Base-by-base conservation (phyloP, 1,284 basidiomycete species). In the Golubevia sp. region DNA sequence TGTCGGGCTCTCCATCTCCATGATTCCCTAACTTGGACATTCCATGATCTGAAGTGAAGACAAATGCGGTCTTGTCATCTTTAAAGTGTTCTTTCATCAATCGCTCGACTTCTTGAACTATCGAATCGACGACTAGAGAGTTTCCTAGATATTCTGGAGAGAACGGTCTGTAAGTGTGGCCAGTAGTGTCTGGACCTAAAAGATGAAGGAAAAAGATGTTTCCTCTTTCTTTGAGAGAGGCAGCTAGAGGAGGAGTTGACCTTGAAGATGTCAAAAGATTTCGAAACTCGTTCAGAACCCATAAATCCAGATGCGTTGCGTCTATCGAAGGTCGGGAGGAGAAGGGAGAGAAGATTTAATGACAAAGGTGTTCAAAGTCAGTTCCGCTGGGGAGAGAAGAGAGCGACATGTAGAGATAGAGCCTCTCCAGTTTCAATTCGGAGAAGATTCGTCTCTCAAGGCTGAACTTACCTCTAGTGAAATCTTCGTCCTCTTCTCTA, bases 21-120 rank as follows among this genome's bases (percentile, higher is more conserved):
- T 95, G 93, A 75, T 94, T 95, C 25, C 93, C 93, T 62, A 93
- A 91, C 51, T 87, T 88, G 6, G 91, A 92, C 93, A 95, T 95
- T 3, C 93, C 93, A 78, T 95, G 93, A 79, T 95, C 93, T 0
- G 93, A 91, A 2, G 92, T 94, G 79, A 95, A 94, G 49, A 95
- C 84, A 74, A 88, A 95, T 49, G 89, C 89, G 0, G 93, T 94
- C 58, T 90, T 88, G 26, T 80, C 77, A 24, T 89, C 85, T 62
- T 91, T 89, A 49, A 84, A 82, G 75, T 90, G 94, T 2, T 88
- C 86, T 1, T 85, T 80, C 34, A 94, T 84, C 11, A 92, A 84
- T 48, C 84, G 73, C 71, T 93, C 91, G 0, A 90, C 89, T 62
- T 89, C 86, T 27, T 86, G 85, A n/a, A 92, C 91, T 64, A 95